phyloP scores from a whole-genome alignment of 2,329 filamentous ascomycete species.

The Claviceps pusilla region DNA sequence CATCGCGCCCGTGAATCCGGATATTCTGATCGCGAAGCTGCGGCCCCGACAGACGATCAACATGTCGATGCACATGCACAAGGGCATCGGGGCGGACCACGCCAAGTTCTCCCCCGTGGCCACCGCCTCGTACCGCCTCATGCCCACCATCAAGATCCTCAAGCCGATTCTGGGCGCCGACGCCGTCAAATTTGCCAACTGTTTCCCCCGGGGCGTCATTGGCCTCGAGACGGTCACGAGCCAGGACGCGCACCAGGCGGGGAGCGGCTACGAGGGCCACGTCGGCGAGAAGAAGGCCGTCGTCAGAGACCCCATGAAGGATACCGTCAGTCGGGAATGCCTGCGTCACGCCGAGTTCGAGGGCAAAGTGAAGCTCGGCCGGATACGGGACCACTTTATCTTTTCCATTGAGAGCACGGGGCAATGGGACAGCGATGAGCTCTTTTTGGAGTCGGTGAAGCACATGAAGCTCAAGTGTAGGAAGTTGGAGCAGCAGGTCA shows the following conservation, averaged over 20 bases:
- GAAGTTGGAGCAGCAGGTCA: slow-evolving; percentile 54
- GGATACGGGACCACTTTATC: slow-evolving; percentile 90
- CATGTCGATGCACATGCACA: slow-evolving; percentile 83
- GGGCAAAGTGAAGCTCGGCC: slow-evolving; percentile 84
- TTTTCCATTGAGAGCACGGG: slow-evolving; percentile 90
- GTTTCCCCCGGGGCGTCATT: slow-evolving; percentile 84
- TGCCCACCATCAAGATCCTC: slow-evolving; percentile 75
- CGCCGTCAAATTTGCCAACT: slow-evolving; percentile 75
- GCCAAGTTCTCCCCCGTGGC: slow-evolving; percentile 95
- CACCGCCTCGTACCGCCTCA: slow-evolving; percentile 79
- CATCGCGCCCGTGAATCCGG: slow-evolving; percentile 69
- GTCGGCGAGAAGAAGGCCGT: slow-evolving; percentile 77
- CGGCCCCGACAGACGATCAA: slow-evolving; percentile 78
- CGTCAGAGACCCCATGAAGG: slow-evolving; percentile 75
- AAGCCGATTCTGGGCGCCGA: slow-evolving; percentile 74
- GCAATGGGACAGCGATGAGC: slow-evolving; percentile 83
- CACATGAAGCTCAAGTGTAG: slow-evolving; percentile 74
- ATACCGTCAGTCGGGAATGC: slow-evolving; percentile 88
- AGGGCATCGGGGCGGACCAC: slow-evolving; percentile 86
- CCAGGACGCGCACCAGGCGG: slow-evolving; percentile 44
- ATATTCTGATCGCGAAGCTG: slow-evolving; percentile 88
- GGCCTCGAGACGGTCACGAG: slow-evolving; percentile 56
- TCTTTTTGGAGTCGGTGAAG: slow-evolving; percentile 82
- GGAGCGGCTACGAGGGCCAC: slow-evolving; percentile 55
- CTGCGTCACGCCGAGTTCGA: slow-evolving; percentile 85